Conservation (phyloP, 1,284 basidiomycete species). For the Ceratobasidium sp. region DNA sequence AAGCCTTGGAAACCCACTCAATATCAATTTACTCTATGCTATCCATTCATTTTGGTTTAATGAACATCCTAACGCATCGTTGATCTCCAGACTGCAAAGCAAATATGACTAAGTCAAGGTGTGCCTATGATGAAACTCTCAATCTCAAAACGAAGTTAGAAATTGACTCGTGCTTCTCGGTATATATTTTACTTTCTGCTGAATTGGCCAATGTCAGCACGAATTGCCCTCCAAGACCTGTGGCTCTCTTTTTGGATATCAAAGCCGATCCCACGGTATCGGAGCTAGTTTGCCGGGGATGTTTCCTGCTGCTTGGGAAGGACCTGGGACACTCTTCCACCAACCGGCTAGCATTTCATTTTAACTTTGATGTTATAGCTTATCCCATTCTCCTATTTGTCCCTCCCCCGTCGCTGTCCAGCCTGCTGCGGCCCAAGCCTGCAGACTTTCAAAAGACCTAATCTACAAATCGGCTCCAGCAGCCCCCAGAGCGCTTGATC, state of each 20-base stretch:
- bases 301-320: conserved; percentile 40
- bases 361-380: neutral
- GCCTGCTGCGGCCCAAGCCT: neutral
- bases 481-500: neutral
- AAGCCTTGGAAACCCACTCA: neutral
- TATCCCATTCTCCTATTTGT: neutral
- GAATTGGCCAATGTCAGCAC: conserved; percentile 30
- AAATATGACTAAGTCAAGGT: conserved; percentile 30
- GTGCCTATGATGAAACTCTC: neutral
- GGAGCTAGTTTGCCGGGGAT: conserved; percentile 39
- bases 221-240: conserved; percentile 21
- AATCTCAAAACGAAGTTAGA: neutral
- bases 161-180: neutral
- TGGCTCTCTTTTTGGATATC: conserved; percentile 41
- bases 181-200: conserved; percentile 26
- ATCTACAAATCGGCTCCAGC: conserved; percentile 16
- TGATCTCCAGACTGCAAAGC: conserved; percentile 28
- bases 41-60: conserved; percentile 28
- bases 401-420: conserved; percentile 15
- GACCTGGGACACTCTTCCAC: conserved; percentile 35
- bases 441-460: conserved; percentile 3
- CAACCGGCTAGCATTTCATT: neutral
- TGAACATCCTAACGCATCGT: conserved; percentile 25
- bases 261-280: conserved; percentile 37
- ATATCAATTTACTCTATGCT: neutral